Base-by-base conservation (phyloP, 2,329 filamentous ascomycete species). In the Chaetomiaceae sp. region DNA sequence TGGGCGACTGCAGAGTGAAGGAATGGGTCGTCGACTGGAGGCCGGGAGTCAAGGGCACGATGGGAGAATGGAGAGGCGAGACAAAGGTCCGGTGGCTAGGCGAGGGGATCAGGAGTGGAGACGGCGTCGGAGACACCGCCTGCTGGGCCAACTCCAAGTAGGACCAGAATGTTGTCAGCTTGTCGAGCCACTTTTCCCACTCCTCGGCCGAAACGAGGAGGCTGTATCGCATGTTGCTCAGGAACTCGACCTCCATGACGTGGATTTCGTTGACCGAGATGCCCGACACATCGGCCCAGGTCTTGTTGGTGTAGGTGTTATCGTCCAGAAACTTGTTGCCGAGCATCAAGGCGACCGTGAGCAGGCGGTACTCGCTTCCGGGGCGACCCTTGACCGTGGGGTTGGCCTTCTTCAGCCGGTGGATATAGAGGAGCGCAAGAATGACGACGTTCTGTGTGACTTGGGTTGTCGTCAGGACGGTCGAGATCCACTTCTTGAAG, bases 301-400 rank as follows among this genome's bases (percentile, higher is more conserved):
- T 99, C 75, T 97, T 96, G 74, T 99, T 99, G 33, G 93, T 97
- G 70, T 99, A 99, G 0, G 93, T 97, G 68, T 97, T 99, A 68
- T 99, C 93, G 65, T 99, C 93, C 62, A 99, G 73, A 66, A 97
- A 99, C 73, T 99, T 99, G 69, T 99, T 99, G 55, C 91, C 92
- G 53, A 99, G 76, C 93, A 99, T 99, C 59, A 99, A 73, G 20
- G 93, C 93, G 43, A 97, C 91, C 0, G 93, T 97, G 63, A 97
- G 76, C 20, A 99, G 74, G 16, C 93, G 79, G 65, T 93, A 97
- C 67, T 97, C 93, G 67, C 93, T 99, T 5, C 93, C 93, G 19
- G 85, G 85, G 62, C 92, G 92, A 35, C 93, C 93, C 65, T 91
- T 89, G 16, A 97, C 92, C 3, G 79, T 82, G 0, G 90, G 88